These are phyloP conservation scores for Toxicodendron radicans DNA, from an alignment of 345 rosid genomes.

Conservation along the genomic window DNA sequence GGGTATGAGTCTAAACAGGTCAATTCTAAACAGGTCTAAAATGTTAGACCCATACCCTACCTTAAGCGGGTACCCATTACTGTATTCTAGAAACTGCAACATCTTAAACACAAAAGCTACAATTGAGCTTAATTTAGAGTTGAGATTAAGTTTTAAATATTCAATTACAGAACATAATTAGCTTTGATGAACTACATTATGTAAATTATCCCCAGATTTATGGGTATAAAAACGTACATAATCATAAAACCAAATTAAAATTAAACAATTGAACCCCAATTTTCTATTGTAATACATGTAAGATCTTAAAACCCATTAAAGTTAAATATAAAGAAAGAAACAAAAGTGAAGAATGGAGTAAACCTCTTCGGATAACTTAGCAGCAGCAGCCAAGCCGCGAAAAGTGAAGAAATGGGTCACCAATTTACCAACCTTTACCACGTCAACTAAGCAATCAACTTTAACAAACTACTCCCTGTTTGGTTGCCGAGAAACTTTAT, in stretches of 20 bases:
- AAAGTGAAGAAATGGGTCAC: constrained; percentile 15
- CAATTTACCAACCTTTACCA: constrained; percentile 13
- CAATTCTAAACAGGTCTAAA: no score
- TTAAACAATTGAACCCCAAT: background rate
- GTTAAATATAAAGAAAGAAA: constrained; percentile 16
- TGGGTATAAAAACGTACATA: background rate
- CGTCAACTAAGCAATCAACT: background rate
- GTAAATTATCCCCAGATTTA: background rate
- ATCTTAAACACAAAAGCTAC: background rate
- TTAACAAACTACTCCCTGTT: background rate
- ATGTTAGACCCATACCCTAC: no score
- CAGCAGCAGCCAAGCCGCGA: constrained; percentile 86
- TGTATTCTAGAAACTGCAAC: background rate
- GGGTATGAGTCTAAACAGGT: no score
- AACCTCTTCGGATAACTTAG: constrained; percentile 95
- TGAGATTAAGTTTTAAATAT: background rate
- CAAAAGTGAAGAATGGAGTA: constrained; percentile 24
- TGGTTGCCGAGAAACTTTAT: background rate
- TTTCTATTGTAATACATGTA: background rate
- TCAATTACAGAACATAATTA: background rate
- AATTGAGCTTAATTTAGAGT: background rate
- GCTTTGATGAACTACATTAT: background rate
- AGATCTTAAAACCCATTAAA: background rate
- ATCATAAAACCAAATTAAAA: background rate
- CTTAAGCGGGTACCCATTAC: no score